phyloP scores from a whole-genome alignment of 257 asterid species.

The Solanum etuberosum region DNA sequence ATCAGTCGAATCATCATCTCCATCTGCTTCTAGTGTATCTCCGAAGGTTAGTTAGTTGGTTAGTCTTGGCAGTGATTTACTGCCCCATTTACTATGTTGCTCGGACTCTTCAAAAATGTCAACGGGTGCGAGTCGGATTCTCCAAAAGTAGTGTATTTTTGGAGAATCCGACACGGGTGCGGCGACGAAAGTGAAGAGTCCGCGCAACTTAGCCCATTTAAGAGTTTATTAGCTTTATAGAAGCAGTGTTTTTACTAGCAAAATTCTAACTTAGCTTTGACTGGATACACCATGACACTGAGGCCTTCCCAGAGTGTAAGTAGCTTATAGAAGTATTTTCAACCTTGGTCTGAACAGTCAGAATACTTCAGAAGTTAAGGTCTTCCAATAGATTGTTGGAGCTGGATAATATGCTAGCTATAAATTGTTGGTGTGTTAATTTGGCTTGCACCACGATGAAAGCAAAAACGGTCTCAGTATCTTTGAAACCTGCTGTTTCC shows the following conservation, averaged over 20 bases:
- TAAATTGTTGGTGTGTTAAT: not conserved
- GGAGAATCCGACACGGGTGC: no score
- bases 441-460: not conserved
- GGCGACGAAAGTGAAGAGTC: no score
- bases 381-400: not conserved
- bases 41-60: conserved; percentile 20
- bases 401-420: not conserved
- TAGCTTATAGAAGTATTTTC: not conserved
- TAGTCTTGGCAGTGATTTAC: not conserved
- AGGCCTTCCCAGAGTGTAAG: not conserved
- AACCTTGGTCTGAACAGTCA: not conserved
- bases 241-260: not conserved
- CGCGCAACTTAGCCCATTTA: no score
- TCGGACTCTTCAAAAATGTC: no score
- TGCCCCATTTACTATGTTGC: no score
- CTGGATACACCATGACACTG: not conserved
- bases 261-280: not conserved
- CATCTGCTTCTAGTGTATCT: conserved; percentile 40
- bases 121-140: no score
- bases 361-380: not conserved
- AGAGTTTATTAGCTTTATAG: not conserved
- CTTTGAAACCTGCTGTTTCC: not conserved
- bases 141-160: no score
- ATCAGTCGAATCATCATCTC: conserved; percentile 40
- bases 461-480: not conserved